A percentile compares a stretch with the other conserved stretches of the same genome.
phyloP scores from a whole-genome alignment of 2,329 filamentous ascomycete species.

The Penicillium sp. region DNA sequence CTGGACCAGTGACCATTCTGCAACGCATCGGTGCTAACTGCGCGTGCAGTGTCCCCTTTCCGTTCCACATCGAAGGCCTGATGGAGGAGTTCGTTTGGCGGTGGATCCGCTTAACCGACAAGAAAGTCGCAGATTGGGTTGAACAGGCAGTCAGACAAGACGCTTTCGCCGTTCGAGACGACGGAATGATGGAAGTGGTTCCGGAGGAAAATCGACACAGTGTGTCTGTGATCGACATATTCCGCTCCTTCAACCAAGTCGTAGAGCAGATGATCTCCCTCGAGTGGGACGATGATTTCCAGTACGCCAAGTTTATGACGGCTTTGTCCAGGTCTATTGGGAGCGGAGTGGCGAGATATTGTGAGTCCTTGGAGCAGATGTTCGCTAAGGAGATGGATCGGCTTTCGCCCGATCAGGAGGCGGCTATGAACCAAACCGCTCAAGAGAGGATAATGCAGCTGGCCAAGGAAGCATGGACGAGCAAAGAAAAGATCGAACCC shows the following conservation, averaged over 20 bases:
- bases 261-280: constrained; percentile 77
- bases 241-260: constrained; percentile 85
- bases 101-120: constrained; percentile 77
- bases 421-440: constrained; percentile 66
- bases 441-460: constrained; percentile 90
- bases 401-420: constrained; percentile 75
- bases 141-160: constrained; percentile 88
- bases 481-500: constrained; percentile 85
- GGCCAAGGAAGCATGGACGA: constrained; percentile 85
- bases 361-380: constrained; percentile 74
- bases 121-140: constrained; percentile 71
- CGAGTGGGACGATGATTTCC: constrained; percentile 85
- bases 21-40: no score
- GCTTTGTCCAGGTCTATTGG: constrained; percentile 76
- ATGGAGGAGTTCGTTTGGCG: constrained; percentile 94
- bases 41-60: constrained; percentile 56
- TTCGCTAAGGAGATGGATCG: constrained; percentile 92
- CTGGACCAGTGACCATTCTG: no score
- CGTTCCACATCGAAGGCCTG: constrained; percentile 76
- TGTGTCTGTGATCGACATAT: constrained; percentile 84
- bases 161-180: constrained; percentile 65
- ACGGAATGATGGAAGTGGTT: constrained; percentile 54
- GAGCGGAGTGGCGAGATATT: constrained; percentile 74
- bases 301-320: constrained; percentile 96
- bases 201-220: constrained; percentile 81